Conservation (phyloP, 2,329 filamentous ascomycete genomes). For the Blumeriella jaapii region DNA sequence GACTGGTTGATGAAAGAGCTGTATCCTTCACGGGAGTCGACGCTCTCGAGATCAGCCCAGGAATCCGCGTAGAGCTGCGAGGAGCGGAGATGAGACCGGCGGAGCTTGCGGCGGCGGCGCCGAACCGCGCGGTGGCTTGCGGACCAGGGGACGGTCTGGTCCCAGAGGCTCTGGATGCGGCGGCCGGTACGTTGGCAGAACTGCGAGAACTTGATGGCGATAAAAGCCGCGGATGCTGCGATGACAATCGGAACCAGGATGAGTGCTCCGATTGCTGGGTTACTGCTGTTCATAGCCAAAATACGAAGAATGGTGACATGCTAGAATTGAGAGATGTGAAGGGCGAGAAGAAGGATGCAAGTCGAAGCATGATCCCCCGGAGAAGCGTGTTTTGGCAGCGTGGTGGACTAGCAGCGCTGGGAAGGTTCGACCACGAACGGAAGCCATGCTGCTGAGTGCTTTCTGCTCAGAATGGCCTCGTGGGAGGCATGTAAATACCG, state of each 20-base stretch:
- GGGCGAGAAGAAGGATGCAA: background rate
- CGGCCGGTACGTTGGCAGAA: constrained; percentile 15
- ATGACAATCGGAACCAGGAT: constrained; percentile 36
- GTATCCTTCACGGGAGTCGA: constrained; percentile 21
- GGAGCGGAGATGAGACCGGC: constrained; percentile 27
- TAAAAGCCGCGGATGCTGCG: constrained; percentile 25
- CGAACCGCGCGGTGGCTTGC: constrained; percentile 23
- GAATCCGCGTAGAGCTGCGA: constrained; percentile 28
- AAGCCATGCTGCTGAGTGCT: no score
- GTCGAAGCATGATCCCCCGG: background rate
- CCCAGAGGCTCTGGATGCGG: constrained; percentile 17
- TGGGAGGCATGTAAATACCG: no score
- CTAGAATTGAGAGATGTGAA: constrained; percentile 13
- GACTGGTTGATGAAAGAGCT: constrained; percentile 20
- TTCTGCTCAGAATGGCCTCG: no score
- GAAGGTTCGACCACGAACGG: no score
- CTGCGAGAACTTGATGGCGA: constrained; percentile 23
- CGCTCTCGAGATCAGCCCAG: constrained; percentile 29
- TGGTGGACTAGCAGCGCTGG: no score
- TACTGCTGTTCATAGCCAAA: constrained; percentile 30
- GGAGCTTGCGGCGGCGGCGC: constrained; percentile 20
- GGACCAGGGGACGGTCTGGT: constrained; percentile 22
- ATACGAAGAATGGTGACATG: constrained; percentile 12
- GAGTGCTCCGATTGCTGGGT: constrained; percentile 32
- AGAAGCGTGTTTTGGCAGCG: no score